phyloP scores from a whole-genome alignment of 495 filamentous ascomycete genomes.

The Aspergillus indologenus region DNA sequence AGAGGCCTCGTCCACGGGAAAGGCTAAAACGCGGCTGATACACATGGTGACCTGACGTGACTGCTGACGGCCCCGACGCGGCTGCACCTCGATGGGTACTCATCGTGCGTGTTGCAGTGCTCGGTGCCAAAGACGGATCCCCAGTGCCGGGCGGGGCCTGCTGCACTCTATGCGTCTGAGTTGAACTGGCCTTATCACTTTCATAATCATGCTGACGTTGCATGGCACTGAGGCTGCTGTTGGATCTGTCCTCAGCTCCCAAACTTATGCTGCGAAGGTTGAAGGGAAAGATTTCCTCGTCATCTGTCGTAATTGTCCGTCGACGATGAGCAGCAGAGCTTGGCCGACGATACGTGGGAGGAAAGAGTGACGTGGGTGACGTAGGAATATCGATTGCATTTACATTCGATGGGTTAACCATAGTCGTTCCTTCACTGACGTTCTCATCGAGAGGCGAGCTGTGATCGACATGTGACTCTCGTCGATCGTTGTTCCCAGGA shows the following conservation, averaged over 20 bases:
- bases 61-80: conserved; percentile 36
- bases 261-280: conserved; percentile 75
- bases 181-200: conserved; percentile 19
- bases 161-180: conserved; percentile 28
- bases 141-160: conserved; percentile 28
- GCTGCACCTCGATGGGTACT: conserved; percentile 33
- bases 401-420: conserved; percentile 48
- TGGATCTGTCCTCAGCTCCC: conserved; percentile 63
- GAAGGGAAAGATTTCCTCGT: conserved; percentile 58
- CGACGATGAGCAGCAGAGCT: conserved; percentile 77
- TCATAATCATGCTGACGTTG: conserved; percentile 48
- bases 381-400: conserved; percentile 81
- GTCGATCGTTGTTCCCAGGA: conserved; percentile 23
- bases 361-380: conserved; percentile 66
- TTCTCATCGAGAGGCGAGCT: conserved; percentile 39
- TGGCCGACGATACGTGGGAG: conserved; percentile 61
- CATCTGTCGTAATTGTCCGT: conserved; percentile 50
- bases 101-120: conserved; percentile 40
- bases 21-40: conserved; percentile 43
- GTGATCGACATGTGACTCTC: conserved; percentile 28
- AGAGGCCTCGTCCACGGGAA: conserved; percentile 41
- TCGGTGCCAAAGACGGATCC: conserved; percentile 38
- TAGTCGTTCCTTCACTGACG: conserved; percentile 31
- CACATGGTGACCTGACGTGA: conserved; percentile 32
- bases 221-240: conserved; percentile 54